Evolutionary conservation across 2,329 filamentous ascomycete genomes (phyloP).

Genomic region (Exutisphaerella laricina): DNA sequence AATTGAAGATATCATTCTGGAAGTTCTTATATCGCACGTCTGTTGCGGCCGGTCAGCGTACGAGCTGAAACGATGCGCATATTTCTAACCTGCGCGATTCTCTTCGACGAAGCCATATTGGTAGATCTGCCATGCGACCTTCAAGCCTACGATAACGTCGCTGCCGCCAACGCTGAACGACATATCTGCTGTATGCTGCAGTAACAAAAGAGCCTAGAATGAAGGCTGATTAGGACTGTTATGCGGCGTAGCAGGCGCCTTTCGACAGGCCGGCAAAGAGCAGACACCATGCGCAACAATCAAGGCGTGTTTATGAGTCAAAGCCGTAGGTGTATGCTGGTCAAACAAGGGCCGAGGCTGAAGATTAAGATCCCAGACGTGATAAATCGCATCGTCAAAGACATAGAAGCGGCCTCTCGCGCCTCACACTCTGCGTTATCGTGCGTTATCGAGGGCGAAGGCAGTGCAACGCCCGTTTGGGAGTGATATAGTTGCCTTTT

Average conservation of each 20-base stretch:
- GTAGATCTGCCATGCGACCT: slow-evolving; percentile 18
- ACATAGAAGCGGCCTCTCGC: slow-evolving; percentile 7
- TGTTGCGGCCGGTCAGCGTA: neutral
- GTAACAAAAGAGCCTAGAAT: neutral
- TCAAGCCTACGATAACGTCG: slow-evolving; percentile 15
- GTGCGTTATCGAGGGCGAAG: slow-evolving; percentile 8
- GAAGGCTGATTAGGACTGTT: neutral
- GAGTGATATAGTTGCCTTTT: slow-evolving; percentile 1
- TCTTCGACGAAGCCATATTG: slow-evolving; percentile 18
- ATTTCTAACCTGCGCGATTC: slow-evolving; percentile 14
- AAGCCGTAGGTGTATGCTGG: too few relatives aligned
- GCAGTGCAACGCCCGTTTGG: slow-evolving; percentile 7
- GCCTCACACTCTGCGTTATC: neutral
- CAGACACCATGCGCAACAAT: neutral
- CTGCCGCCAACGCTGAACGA: slow-evolving; percentile 11
- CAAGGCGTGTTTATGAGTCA: too few relatives aligned
- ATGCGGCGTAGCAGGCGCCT: neutral
- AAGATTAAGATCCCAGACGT: too few relatives aligned
- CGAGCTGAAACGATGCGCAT: too few relatives aligned
- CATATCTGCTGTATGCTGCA: slow-evolving; percentile 1
- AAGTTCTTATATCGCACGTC: slow-evolving; percentile 21
- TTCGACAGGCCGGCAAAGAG: slow-evolving; percentile 1
- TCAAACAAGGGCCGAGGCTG: neutral
- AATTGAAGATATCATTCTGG: slow-evolving; percentile 20
- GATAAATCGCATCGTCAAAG: too few relatives aligned